These are phyloP conservation scores for Fusarium newnesense DNA, from an alignment of 2,329 filamentous ascomycete species.

Conservation along the genomic window DNA sequence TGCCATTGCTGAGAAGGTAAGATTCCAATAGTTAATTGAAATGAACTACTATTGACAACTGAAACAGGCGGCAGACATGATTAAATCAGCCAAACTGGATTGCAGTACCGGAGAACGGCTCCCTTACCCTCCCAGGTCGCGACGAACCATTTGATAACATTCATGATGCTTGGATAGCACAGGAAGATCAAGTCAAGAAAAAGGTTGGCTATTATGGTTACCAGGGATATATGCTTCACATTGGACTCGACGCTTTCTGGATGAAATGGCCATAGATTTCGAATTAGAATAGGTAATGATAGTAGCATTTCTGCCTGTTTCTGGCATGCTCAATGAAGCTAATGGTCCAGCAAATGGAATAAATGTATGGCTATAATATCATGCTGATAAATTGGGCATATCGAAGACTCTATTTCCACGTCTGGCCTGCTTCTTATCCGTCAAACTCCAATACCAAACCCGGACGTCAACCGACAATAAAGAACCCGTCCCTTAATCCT, in stretches of 20 bases:
- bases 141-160: background rate
- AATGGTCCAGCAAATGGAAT: background rate
- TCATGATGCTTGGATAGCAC: background rate
- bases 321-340: no score
- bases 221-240: no score
- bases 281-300: background rate
- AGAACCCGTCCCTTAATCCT: background rate
- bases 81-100: background rate
- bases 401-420: background rate
- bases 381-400: no score
- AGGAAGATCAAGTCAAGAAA: background rate
- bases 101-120: background rate
- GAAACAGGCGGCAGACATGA: slow-evolving; percentile 18
- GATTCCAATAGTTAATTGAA: accelerated
- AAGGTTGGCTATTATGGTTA: background rate
- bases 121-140: background rate
- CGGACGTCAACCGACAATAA: background rate
- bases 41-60: background rate
- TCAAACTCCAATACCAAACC: background rate
- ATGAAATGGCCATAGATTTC: no score
- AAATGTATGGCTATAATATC: background rate
- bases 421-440: background rate
- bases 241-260: background rate
- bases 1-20: slow-evolving; percentile 45
- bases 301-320: background rate